Conservation (phyloP, 176 grass and related monocot genomes). For the Triticum timopheevii region DNA sequence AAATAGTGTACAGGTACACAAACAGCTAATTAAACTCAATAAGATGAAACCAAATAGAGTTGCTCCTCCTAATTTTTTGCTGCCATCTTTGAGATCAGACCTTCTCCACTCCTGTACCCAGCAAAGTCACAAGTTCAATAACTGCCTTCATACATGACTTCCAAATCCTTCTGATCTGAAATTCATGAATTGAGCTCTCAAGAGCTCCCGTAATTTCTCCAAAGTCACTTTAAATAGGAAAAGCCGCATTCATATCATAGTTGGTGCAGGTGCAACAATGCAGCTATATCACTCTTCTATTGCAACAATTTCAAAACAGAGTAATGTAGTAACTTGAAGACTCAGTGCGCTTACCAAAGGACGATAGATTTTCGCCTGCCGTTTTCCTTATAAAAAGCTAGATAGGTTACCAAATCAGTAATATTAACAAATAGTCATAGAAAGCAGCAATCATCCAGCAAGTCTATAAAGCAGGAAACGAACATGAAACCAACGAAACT, state of each 20-base stretch:
- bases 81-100: background rate
- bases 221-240: background rate
- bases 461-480: background rate
- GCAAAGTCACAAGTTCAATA: too few species aligned
- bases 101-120: background rate
- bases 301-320: background rate
- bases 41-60: background rate
- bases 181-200: background rate
- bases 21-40: background rate
- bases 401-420: background rate
- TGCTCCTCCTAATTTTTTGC: background rate
- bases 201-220: background rate
- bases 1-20: background rate
- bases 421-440: background rate
- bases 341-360: background rate
- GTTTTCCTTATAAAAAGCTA: too few species aligned
- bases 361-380: too few species aligned
- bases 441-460: background rate
- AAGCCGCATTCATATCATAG: background rate
- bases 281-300: background rate
- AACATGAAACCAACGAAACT: background rate
- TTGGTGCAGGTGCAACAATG: background rate
- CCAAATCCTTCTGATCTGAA: background rate
- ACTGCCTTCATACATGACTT: background rate
- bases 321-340: background rate